Evolutionary conservation across 768 basidiomycete genomes (phyloP).

Genomic region (Boletus fagicola): DNA sequence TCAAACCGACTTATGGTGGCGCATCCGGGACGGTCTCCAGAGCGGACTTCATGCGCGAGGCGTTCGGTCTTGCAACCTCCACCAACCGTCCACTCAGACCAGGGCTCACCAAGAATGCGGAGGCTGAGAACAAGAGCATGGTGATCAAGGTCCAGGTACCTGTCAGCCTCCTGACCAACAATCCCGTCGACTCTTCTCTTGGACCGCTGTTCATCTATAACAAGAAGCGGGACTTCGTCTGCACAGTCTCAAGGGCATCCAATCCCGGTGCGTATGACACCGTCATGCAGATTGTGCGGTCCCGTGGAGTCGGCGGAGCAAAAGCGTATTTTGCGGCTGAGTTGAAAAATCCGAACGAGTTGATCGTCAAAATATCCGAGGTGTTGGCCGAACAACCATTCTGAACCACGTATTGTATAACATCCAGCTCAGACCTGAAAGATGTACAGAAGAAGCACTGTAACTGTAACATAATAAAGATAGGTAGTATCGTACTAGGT

Average conservation of each 20-base stretch:
- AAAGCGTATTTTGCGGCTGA: slow-evolving; percentile 60
- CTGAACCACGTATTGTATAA: slow-evolving; percentile 17
- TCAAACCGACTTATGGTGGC: slow-evolving; percentile 43
- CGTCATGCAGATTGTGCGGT: slow-evolving; percentile 38
- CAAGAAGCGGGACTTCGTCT: slow-evolving; percentile 53
- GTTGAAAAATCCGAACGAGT: slow-evolving; percentile 43
- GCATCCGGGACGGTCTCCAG: slow-evolving; percentile 22
- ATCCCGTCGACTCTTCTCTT: slow-evolving; percentile 1
- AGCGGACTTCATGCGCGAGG: slow-evolving; percentile 31
- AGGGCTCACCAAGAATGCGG: slow-evolving; percentile 23
- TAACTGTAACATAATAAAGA: background rate
- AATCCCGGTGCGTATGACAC: slow-evolving; percentile 40
- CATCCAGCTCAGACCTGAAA: background rate
- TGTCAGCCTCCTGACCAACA: slow-evolving; percentile 9
- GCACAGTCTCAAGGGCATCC: slow-evolving; percentile 37
- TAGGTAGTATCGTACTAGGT: background rate
- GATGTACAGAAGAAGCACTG: background rate
- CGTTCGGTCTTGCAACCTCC: slow-evolving; percentile 29
- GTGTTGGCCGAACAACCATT: slow-evolving; percentile 58
- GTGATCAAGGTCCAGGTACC: slow-evolving; percentile 58
- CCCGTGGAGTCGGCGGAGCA: slow-evolving; percentile 40
- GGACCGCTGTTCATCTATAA: slow-evolving; percentile 46
- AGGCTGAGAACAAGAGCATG: slow-evolving; percentile 37
- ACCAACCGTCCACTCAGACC: slow-evolving; percentile 19
- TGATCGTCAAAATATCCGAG: slow-evolving; percentile 52